Evolutionary conservation across 768 basidiomycete genomes (phyloP), one percentile per base, ranked within the genome.

Genomic region (Rubroboletus satanas): DNA sequence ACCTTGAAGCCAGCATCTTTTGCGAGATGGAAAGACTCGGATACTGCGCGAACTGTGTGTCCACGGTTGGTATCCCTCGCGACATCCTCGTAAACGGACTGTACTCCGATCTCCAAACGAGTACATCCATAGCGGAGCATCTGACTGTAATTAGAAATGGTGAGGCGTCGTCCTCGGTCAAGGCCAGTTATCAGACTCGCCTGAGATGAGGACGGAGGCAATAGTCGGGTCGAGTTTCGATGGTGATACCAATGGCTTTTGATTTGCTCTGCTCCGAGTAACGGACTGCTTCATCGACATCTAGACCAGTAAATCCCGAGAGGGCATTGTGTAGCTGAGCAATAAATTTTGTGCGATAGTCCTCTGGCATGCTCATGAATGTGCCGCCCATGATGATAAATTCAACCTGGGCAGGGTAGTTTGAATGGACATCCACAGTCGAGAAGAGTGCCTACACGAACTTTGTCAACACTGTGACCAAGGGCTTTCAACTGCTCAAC

Each of bases 1-100:
- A 99, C 95, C 73, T 99, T 99, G 86, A 97, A 99, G 5, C 97
- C 97, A 2, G 96, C 97, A 65, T 99, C 96, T 71, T 99, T 99
- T 18, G 94, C 88, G 64, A 99, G 84, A 66, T 98, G 96, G 74
- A 99, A 99, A 12, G 89, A 91, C 71, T 99, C 96, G 45, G 91
- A 87, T 51, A 98, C 96, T 9, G 96, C 93, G 50, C 93, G 93
- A 47, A 99, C 97, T 26, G 97, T 99, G 72, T 99, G 97, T 1
- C 97, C 97, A 51, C 97, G 89, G 70, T 99, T 99, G 18, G 97
- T 98, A 70, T 99, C 97, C 49, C 97, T 85, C 14, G 97, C 97
- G 28, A 99, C 97, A 67, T 99, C 97, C 77, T 99, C 96, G 73
- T 98, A 99, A 3, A 98, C 96, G 29, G 93, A 97, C 72, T 99